These are phyloP conservation scores for Rhododendron molle DNA, from an alignment of 148 eudicot genomes.

Conservation along the genomic window DNA sequence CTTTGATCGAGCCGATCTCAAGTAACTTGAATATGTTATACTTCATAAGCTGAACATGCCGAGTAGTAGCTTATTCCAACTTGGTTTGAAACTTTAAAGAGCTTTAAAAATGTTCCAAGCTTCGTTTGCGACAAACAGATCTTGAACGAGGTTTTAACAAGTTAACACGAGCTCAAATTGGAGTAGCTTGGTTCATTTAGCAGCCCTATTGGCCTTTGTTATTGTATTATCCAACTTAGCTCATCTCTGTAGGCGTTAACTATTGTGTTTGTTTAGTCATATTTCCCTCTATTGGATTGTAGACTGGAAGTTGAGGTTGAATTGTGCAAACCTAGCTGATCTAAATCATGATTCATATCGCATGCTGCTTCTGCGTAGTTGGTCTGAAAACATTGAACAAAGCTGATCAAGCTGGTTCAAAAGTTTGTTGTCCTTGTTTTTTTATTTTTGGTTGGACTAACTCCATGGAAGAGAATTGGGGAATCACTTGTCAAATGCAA, in stretches of 20 bases:
- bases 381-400: not conserved
- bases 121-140: not conserved
- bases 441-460: not conserved
- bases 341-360: not conserved
- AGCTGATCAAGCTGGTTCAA: not conserved
- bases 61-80: not conserved
- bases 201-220: not conserved
- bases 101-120: not conserved
- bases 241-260: not conserved
- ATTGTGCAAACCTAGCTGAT: not conserved
- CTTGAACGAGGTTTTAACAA: not conserved
- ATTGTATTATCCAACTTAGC: not conserved
- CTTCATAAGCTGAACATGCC: not conserved
- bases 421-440: not conserved
- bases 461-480: not conserved
- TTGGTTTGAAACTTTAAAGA: not conserved
- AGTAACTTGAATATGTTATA: not conserved
- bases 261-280: not conserved
- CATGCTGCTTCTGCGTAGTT: not conserved
- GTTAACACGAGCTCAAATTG: not conserved
- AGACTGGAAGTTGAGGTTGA: not conserved
- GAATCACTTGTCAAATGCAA: not conserved
- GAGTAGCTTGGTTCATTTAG: not conserved
- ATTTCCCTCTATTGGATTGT: not conserved
- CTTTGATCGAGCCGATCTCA: not conserved